Percentiles rank a stretch among this genome's conserved stretches.
These are phyloP conservation scores for Hypoxylon sp. DNA, from an alignment of 2,329 filamentous ascomycete species.

Conservation along the genomic window DNA sequence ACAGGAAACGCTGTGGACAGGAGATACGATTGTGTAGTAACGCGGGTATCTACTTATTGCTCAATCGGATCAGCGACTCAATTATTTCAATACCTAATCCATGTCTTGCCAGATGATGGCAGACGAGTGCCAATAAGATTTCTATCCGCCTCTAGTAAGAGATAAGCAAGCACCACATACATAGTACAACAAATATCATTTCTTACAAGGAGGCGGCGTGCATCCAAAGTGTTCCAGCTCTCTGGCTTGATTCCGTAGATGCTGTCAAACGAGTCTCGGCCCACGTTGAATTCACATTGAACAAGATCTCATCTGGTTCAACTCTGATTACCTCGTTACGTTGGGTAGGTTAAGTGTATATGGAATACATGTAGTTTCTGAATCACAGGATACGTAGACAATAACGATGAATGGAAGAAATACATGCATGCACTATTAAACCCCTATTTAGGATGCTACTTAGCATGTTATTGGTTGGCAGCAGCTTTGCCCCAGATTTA, in stretches of 20 bases:
- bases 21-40: background rate
- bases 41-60: too few relatives aligned
- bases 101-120: background rate
- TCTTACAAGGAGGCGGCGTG: background rate
- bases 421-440: background rate
- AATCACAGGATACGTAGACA: background rate
- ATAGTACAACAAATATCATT: conserved; percentile 8
- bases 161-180: conserved; percentile 23
- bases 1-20: background rate
- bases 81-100: background rate
- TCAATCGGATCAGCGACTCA: too few relatives aligned
- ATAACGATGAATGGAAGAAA: background rate
- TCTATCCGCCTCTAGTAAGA: background rate
- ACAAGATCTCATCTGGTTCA: conserved; percentile 21
- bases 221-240: background rate
- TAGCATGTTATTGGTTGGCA: conserved; percentile 6
- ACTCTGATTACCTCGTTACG: background rate
- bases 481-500: conserved; percentile 27
- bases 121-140: background rate
- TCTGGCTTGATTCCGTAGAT: background rate
- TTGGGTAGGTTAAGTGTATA: background rate
- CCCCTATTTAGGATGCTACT: conserved; percentile 9
- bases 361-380: background rate
- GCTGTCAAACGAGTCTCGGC: conserved; percentile 6
- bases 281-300: background rate